Percentiles rank a stretch among this genome's conserved stretches.
Conservation (phyloP, 176 grass and related monocot species). For the Bothriochloa decipiens region DNA sequence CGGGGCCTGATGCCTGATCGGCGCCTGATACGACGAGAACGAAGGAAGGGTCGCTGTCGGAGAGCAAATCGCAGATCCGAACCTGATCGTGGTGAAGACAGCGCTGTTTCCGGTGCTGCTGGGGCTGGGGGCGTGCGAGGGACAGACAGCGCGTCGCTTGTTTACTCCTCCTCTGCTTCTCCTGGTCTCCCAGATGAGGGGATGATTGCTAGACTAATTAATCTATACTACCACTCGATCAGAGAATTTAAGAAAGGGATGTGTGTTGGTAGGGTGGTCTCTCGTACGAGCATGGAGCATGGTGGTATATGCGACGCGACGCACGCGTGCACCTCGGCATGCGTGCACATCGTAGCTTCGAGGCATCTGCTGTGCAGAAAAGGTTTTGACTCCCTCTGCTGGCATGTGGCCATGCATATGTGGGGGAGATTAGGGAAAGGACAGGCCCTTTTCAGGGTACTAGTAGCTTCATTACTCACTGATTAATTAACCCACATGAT, state of each 20-base stretch:
- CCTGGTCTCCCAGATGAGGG: conserved; percentile 49
- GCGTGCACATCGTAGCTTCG: neutral
- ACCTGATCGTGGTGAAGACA: too few species aligned
- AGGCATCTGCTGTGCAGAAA: conserved; percentile 23
- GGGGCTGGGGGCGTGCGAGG: too few species aligned
- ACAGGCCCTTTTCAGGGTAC: neutral
- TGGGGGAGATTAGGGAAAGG: conserved; percentile 20
- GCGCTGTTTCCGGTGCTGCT: too few species aligned
- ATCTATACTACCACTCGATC: too few species aligned
- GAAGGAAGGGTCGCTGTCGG: too few species aligned
- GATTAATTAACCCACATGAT: conserved; percentile 10
- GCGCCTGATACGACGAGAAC: too few species aligned
- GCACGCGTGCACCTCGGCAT: conserved; percentile 1
- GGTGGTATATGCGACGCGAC: neutral
- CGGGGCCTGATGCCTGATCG: too few species aligned
- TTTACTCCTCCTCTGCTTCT: conserved; percentile 53
- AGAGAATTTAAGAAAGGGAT: conserved; percentile 38
- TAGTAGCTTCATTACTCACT: neutral
- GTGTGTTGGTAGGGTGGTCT: conserved; percentile 38
- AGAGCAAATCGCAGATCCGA: too few species aligned
- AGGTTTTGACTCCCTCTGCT: conserved; percentile 27
- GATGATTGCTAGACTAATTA: too few species aligned
- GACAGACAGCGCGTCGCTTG: conserved; percentile 33
- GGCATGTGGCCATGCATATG: neutral
- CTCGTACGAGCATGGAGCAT: too few species aligned